Evolutionary conservation across 2,329 filamentous ascomycete species (phyloP).

Genomic region (Geosmithia flava): DNA sequence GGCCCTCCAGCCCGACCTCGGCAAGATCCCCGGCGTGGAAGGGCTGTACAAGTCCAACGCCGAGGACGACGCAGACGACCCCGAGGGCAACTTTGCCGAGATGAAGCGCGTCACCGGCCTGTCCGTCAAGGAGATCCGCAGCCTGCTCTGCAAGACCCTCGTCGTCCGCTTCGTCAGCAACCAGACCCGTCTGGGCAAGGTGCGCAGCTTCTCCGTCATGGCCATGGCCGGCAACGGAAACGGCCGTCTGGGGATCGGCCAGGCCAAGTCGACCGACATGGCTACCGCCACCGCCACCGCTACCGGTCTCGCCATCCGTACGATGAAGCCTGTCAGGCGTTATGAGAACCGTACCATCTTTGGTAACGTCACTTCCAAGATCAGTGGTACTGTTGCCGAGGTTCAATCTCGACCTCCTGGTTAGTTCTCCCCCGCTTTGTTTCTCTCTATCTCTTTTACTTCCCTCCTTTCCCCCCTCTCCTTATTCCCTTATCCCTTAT

Average conservation of each 20-base stretch:
- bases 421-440: conserved; percentile 40
- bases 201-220: conserved; percentile 62
- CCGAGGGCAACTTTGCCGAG: conserved; percentile 34
- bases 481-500: no score
- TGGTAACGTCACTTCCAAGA: conserved; percentile 72
- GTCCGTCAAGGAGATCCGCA: conserved; percentile 35
- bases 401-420: conserved; percentile 77
- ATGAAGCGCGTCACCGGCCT: conserved; percentile 44
- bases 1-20: conserved; percentile 34
- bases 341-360: conserved; percentile 91
- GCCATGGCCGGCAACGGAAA: conserved; percentile 78
- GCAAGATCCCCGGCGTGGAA: conserved; percentile 39
- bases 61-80: conserved; percentile 37
- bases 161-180: conserved; percentile 69
- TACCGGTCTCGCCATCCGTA: conserved; percentile 69
- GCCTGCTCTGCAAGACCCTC: conserved; percentile 57
- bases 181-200: conserved; percentile 93
- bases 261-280: conserved; percentile 73
- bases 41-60: conserved; percentile 39
- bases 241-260: conserved; percentile 77
- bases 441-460: neutral
- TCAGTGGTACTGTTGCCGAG: conserved; percentile 76
- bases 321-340: conserved; percentile 82
- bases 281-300: conserved; percentile 59
- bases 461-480: neutral